Base-by-base conservation (phyloP, 2,329 filamentous ascomycete species). In the Acrocalymma vagum region DNA sequence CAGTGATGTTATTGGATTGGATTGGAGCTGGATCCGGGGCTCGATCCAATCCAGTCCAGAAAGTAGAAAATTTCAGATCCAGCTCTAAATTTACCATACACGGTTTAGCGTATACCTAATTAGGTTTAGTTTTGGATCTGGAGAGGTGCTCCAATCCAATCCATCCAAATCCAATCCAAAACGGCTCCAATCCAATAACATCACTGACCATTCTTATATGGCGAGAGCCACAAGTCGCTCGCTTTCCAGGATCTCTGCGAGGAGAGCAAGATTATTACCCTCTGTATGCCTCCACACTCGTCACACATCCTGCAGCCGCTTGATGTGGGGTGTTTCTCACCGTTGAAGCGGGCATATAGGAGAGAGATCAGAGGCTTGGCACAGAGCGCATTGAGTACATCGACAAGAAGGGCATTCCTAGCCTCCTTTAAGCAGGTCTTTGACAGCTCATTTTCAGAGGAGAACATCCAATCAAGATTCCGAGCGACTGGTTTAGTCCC, bases 401-500 rank as follows among this genome's bases (percentile, higher is more conserved):
- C 30, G 42, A 37, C 13, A 56, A 55, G 24, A 21, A 45, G 29
- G n/a, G 38, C 40, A 13, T 57, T 58, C 31, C 42, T 62, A 42
- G 29, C 40, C 26, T 48, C 50, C 15, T 67, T 60, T 52, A 40
- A 41, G 27, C 45, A 46, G 27, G 63, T 60, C 16, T 63, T 54
- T 55, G 31, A 44, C 9, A n/a, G 43, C 24, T 41, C 51, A 37
- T 53, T 70, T 33, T 67, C 51, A 30, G 9, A 41, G 30, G 35
- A 48, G 40, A 70, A 69, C 42, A 59, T 62, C 22, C 24, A 47
- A 30, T 41, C 38, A 61, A 51, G 51, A 36, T 69, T 70, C 51
- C 32, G 45, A 55, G 59, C 53, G 42, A 58, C 63, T 55, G 48
- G 67, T 14, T 47, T 72, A 46, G 47, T 65, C 37, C 65, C 58